phyloP scores from a whole-genome alignment of 805 yeast species.

The Candida montana region DNA sequence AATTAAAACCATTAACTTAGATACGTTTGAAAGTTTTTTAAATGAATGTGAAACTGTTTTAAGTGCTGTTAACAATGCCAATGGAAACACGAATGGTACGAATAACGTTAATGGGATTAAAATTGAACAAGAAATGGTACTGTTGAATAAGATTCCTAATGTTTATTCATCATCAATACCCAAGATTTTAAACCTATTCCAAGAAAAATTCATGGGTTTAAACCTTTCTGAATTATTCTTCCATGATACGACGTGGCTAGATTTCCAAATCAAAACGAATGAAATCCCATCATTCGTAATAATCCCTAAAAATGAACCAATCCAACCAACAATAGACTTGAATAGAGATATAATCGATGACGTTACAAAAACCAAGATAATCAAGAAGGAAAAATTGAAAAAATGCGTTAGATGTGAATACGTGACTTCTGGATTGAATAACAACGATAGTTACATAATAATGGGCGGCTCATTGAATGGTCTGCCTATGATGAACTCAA shows the following conservation, averaged over 20 bases:
- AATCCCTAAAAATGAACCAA: conserved; percentile 28
- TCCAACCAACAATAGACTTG: conserved; percentile 29
- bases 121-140: conserved; percentile 22
- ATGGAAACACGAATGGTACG: conserved; percentile 6
- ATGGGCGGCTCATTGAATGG: conserved; percentile 11
- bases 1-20: conserved; percentile 34
- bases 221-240: conserved; percentile 45
- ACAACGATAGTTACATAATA: conserved; percentile 26
- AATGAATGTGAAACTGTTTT: conserved; percentile 43
- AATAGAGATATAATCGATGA: conserved; percentile 27
- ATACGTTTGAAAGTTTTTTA: conserved; percentile 53
- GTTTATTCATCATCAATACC: conserved; percentile 26
- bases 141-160: conserved; percentile 22
- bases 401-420: conserved; percentile 54
- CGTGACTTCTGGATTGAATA: conserved; percentile 30
- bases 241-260: conserved; percentile 64
- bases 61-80: neutral
- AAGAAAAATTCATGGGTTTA: conserved; percentile 25
- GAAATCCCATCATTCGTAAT: conserved; percentile 31
- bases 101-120: conserved; percentile 12
- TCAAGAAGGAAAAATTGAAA: conserved; percentile 27
- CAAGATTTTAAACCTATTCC: conserved; percentile 26
- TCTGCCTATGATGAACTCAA: conserved; percentile 25
- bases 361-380: conserved; percentile 24
- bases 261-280: conserved; percentile 27